Conservation (phyloP, 495 filamentous ascomycete genomes). For the Xylaria sp. region DNA sequence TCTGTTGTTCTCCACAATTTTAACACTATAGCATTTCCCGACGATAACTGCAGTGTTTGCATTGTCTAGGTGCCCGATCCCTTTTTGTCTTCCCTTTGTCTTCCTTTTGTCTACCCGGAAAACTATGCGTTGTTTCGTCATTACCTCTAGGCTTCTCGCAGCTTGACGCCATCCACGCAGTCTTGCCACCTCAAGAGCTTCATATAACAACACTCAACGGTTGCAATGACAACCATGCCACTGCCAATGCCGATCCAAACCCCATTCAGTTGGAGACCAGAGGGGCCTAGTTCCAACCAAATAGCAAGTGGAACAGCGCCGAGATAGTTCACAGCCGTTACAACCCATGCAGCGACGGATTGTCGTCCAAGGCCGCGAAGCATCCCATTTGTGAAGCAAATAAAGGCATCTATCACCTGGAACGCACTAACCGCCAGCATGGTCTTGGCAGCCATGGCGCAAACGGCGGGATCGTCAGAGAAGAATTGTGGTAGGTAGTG, state of each 20-base stretch:
- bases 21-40: background rate
- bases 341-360: constrained; percentile 75
- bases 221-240: constrained; percentile 55
- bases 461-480: constrained; percentile 44
- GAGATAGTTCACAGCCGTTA: constrained; percentile 73
- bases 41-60: background rate
- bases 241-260: constrained; percentile 74
- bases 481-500: constrained; percentile 46
- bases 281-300: constrained; percentile 62
- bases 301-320: constrained; percentile 77
- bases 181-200: constrained; percentile 40
- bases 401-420: constrained; percentile 44
- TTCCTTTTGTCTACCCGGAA: background rate
- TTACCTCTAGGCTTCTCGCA: constrained; percentile 30
- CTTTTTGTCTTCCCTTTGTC: too few species aligned
- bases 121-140: background rate
- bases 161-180: constrained; percentile 38
- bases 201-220: constrained; percentile 40
- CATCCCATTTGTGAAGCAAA: constrained; percentile 67
- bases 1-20: background rate
- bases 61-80: too few species aligned
- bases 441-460: constrained; percentile 35
- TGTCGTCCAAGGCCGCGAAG: constrained; percentile 72
- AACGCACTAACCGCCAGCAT: constrained; percentile 51
- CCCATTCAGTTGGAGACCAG: constrained; percentile 67